Conservation (phyloP, 805 yeast genomes). For the Helenozyma baotianmanensis region DNA sequence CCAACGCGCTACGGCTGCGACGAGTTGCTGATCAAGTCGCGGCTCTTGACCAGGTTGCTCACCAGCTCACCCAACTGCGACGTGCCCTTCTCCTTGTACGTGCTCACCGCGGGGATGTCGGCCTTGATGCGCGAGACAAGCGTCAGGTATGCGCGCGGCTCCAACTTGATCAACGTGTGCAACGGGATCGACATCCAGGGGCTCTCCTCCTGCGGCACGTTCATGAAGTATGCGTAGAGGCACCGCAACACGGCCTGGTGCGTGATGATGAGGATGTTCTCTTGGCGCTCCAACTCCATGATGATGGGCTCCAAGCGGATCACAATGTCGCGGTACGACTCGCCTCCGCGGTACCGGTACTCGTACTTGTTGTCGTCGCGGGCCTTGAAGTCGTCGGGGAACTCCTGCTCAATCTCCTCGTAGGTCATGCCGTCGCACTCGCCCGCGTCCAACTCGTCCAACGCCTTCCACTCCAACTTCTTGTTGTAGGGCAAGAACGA, state of each 20-base stretch:
- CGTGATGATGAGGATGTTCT: slow-evolving; percentile 89
- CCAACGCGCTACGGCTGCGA: no score
- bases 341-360: slow-evolving; percentile 96
- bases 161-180: slow-evolving; percentile 89
- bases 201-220: slow-evolving; percentile 92
- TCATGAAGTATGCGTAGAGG: slow-evolving; percentile 96
- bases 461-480: slow-evolving; percentile 90
- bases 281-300: slow-evolving; percentile 97
- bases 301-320: slow-evolving; percentile 94
- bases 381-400: slow-evolving; percentile 93
- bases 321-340: slow-evolving; percentile 92
- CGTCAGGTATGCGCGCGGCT: slow-evolving; percentile 92
- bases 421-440: slow-evolving; percentile 96
- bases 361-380: slow-evolving; percentile 95
- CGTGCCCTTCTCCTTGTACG: slow-evolving; percentile 94
- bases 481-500: slow-evolving; percentile 68
- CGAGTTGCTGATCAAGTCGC: slow-evolving; percentile 46
- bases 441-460: slow-evolving; percentile 96
- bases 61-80: slow-evolving; percentile 53
- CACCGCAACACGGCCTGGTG: slow-evolving; percentile 98
- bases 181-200: slow-evolving; percentile 99
- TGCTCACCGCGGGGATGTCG: slow-evolving; percentile 95
- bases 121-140: slow-evolving; percentile 87
- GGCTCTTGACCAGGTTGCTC: slow-evolving; percentile 38
- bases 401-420: slow-evolving; percentile 78